Conservation (phyloP, 148 eudicot species). For the Persicaria maculosa region DNA sequence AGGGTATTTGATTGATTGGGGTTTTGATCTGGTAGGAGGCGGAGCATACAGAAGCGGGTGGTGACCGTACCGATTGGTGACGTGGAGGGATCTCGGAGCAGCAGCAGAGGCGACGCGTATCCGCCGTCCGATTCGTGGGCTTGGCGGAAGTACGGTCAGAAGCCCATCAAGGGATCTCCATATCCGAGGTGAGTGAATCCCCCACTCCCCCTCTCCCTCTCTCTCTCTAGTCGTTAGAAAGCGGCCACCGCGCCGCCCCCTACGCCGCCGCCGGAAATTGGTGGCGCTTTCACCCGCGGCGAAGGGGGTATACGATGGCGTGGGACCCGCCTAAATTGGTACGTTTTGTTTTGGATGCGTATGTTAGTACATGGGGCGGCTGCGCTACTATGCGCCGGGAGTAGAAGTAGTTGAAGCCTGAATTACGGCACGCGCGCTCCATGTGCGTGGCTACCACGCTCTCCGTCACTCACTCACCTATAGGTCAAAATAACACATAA, state of each 20-base stretch:
- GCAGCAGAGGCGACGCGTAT: slow-evolving; percentile 42
- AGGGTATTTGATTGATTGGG: neutral
- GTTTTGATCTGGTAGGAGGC: slow-evolving; percentile 23
- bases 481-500: neutral
- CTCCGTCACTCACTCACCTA: neutral
- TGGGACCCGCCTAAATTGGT: neutral
- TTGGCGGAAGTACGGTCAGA: slow-evolving; percentile 74
- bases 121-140: slow-evolving; percentile 80
- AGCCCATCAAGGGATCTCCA: slow-evolving; percentile 71
- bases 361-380: slow-evolving; percentile 1
- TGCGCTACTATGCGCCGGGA: neutral
- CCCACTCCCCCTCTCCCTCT: neutral
- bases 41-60: slow-evolving; percentile 40
- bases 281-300: neutral
- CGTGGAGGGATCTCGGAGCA: slow-evolving; percentile 28
- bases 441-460: slow-evolving; percentile 24
- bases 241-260: neutral
- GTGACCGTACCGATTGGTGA: slow-evolving; percentile 42
- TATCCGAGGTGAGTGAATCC: slow-evolving; percentile 40
- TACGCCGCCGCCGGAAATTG: neutral
- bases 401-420: slow-evolving; percentile 12
- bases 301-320: neutral
- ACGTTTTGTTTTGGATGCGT: neutral
- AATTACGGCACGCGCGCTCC: slow-evolving; percentile 4
- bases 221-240: neutral